These are phyloP conservation scores for Cyclocybe cylindracea DNA, from an alignment of 768 basidiomycete genomes.

Conservation along the genomic window DNA sequence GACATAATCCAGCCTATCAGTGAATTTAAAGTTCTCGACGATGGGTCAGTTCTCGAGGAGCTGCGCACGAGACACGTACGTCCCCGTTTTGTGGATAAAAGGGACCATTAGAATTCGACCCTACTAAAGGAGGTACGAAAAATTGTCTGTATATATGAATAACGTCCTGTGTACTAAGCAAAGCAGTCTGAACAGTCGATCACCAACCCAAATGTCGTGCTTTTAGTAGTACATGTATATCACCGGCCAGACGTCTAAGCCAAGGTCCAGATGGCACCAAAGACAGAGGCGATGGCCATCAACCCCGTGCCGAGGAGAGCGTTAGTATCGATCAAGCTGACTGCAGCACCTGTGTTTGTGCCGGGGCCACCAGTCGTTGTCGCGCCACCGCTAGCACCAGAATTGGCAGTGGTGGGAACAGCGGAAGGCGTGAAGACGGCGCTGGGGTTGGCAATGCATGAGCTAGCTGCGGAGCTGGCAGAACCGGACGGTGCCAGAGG, in stretches of 20 bases:
- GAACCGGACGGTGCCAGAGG: constrained; percentile 47
- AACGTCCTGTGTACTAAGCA: too few species aligned
- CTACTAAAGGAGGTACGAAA: too few species aligned
- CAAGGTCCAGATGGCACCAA: constrained; percentile 23
- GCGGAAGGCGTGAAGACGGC: constrained; percentile 66
- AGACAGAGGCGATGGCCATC: constrained; percentile 16
- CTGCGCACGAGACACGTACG: too few species aligned
- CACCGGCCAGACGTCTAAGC: constrained; percentile 3
- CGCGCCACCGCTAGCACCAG: constrained; percentile 10
- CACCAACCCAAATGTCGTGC: too few species aligned
- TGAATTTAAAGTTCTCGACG: too few species aligned
- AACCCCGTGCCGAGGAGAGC: constrained; percentile 19
- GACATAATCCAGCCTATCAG: too few species aligned
- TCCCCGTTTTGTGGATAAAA: too few species aligned
- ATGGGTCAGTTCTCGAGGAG: too few species aligned
- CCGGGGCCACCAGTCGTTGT: constrained; percentile 5
- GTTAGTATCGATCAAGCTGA: constrained; percentile 6
- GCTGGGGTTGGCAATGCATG: constrained; percentile 65
- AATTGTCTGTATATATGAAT: too few species aligned
- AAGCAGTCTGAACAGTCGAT: too few species aligned
- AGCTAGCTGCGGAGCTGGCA: constrained; percentile 57
- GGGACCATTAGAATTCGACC: too few species aligned
- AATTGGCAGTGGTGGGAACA: constrained; percentile 25
- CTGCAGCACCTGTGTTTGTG: constrained; percentile 13
- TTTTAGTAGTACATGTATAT: not conserved